phyloP scores from a whole-genome alignment of 345 rosid genomes.

The Ailanthus altissimus region DNA sequence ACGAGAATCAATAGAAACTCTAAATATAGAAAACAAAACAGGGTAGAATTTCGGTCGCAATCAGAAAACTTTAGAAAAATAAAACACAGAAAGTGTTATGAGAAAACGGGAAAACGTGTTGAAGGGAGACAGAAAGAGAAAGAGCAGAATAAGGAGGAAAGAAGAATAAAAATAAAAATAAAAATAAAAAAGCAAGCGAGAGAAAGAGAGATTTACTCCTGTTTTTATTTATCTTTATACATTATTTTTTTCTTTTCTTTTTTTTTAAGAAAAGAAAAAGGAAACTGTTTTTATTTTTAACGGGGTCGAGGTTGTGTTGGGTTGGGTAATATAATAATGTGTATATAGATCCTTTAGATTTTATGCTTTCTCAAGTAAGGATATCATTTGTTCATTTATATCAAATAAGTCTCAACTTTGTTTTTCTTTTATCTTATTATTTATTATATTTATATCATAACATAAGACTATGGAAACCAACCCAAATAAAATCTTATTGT shows the following conservation, averaged over 20 bases:
- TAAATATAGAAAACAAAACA: neutral
- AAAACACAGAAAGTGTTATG: neutral
- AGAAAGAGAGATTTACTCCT: neutral
- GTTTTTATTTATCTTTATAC: neutral
- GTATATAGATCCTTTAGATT: too few relatives aligned
- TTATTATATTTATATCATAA: too few relatives aligned
- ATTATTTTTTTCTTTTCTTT: neutral
- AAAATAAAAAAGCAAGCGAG: neutral
- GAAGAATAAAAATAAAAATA: neutral
- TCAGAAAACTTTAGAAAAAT: neutral
- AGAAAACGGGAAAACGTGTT: constrained; percentile 20
- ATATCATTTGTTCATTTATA: too few relatives aligned
- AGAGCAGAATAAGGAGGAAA: neutral
- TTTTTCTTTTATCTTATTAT: too few relatives aligned
- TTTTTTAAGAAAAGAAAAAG: too few relatives aligned
- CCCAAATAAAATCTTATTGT: too few relatives aligned
- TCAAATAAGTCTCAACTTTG: too few relatives aligned
- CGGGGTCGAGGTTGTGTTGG: neutral
- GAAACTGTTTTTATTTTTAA: too few relatives aligned
- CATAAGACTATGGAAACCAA: too few relatives aligned
- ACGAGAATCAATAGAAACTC: neutral
- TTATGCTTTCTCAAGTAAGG: neutral
- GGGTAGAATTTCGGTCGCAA: neutral
- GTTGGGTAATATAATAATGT: too few relatives aligned
- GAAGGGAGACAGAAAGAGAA: neutral